Conservation (phyloP, 495 filamentous ascomycete species). For the Penicillium tannophilum region DNA sequence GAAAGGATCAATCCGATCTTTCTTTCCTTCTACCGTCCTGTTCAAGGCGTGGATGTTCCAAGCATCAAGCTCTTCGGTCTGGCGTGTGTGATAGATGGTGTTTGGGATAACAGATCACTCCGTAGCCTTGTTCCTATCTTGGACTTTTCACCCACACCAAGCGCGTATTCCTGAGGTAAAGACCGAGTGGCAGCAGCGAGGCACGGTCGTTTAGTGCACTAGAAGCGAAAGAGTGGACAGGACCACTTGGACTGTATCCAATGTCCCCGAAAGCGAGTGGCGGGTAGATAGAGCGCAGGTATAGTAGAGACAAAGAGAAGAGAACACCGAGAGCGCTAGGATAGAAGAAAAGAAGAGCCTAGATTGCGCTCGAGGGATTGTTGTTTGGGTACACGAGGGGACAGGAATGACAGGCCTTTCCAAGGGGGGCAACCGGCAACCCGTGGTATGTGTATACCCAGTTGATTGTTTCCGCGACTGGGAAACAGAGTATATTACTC, state of each 20-base stretch:
- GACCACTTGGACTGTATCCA: constrained; percentile 31
- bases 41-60: neutral
- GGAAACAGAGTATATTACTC: constrained; percentile 1
- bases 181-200: neutral
- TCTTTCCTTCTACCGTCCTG: neutral
- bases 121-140: neutral
- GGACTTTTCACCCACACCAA: neutral
- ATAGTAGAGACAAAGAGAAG: constrained; percentile 22
- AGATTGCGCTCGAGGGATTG: constrained; percentile 27
- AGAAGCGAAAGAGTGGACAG: constrained; percentile 31
- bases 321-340: constrained; percentile 12
- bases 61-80: constrained; percentile 1
- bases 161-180: neutral
- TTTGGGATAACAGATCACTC: neutral
- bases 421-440: constrained; percentile 28
- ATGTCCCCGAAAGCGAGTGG: constrained; percentile 22
- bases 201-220: constrained; percentile 20
- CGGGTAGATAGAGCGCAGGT: constrained; percentile 12
- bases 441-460: constrained; percentile 28
- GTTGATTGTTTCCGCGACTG: neutral
- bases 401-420: constrained; percentile 27
- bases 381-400: constrained; percentile 31
- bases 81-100: neutral
- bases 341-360: constrained; percentile 29
- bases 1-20: neutral